Evolutionary conservation across 306 rosid species (phyloP), one percentile per base, ranked within the genome.

Genomic region (Quillaja saponaria): DNA sequence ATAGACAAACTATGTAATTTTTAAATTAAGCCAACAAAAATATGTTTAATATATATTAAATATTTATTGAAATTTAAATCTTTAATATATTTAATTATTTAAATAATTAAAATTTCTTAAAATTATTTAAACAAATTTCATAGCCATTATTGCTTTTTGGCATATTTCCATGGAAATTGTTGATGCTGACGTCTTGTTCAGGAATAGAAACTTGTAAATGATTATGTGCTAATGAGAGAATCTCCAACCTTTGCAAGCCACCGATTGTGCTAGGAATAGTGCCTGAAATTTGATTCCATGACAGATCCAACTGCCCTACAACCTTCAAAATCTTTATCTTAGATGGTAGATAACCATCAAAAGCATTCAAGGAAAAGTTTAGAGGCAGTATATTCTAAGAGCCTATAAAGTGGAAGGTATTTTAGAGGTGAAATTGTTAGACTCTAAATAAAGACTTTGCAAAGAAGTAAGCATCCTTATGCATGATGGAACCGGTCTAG

Each of bases 401-500:
- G 38, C 33, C 73, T 73, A 73, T 15, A 73, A 13, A 6, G 73
- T 34, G 33, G 68, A 61, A 0, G 74, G 75, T 3, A 78, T 19
- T 4, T 42, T 20, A 25, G 34, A 68, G 4, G n/a, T n/a, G n/a
- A 79, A 63, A 12, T 56, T 56, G 63, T 75, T 79, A 10, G 64
- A 79, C 46, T 18, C 31, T 15, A 80, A 9, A 46, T 53, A 19
- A 10, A 80, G 39, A 49, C 28, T 49, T 42, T 71, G 66, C 19
- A 79, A 42, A 46, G 45, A 34, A 31, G 61, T 20, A 10, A 79
- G 74, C 38, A 38, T 67, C 21, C 37, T 72, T 20, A 80, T 44
- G 55, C 81, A 75, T 10, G 61, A 1, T 14, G 84, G 78, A 13
- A 80, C n/a, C 39, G 19, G 10, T 19, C 81, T 75, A n/a, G 50